Evolutionary conservation across 1,139 yeast genomes (phyloP), one percentile per base, ranked within the genome.

Genomic region (Yamadazyma atmosphaerica): DNA sequence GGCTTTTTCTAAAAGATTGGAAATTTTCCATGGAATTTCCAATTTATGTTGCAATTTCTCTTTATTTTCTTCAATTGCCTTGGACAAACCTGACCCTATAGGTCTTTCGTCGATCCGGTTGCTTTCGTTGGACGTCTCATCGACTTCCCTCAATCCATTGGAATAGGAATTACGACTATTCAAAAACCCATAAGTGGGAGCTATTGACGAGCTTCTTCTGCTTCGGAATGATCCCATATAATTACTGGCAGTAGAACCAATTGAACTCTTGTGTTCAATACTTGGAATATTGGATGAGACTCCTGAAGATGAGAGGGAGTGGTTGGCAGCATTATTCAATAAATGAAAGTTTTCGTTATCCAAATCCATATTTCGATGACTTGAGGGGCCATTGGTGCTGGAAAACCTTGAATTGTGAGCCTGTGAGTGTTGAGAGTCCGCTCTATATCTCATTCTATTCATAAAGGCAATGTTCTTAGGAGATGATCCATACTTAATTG

Each of bases 331-430:
- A 38, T 56, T 58, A 31, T 52, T 57, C 39, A 84, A 76, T 12
- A 74, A 61, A 18, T 63, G 55, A 13, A 65, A 54, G 32, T 64
- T 68, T 22, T 67, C 74, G 42, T 68, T 61, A 44, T 69, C 74
- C 35, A 64, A 51, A 41, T 68, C 74, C 18, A 34, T 22, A n/a
- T 35, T 36, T 13, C 14, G 26, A 11, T 30, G 12, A 4, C 27
- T 54, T 22, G 28, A 30, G 18, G 6, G 25, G 24, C 21, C n/a
- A 16, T 19, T 3, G 10, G 10, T 4, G 27, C 26, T 38, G n/a
- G 34, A 18, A 14, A 25, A 32, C 13, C 31, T 4, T 10, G 29
- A 13, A 11, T 11, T 14, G 11, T 26, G 14, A 9, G 8, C 17
- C 7, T 19, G 16, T 9, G 19, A 14, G 8, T 28, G 19, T 4